phyloP scores from a whole-genome alignment of 192 early-diverging fungal species.

The Coemansia sp. region DNA sequence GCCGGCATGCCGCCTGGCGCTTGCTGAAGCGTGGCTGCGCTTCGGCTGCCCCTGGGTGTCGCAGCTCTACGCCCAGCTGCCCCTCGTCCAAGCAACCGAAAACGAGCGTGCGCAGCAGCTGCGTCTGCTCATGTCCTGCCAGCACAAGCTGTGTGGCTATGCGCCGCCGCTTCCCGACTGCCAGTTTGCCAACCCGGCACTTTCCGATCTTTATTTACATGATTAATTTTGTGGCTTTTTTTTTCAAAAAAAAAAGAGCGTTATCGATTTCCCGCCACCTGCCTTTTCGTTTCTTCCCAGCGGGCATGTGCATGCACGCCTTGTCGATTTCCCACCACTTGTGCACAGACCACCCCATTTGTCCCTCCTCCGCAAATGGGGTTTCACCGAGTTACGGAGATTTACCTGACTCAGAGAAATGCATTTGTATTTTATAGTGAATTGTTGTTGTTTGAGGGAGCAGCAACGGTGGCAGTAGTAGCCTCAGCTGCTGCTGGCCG shows the following conservation, averaged over 20 bases:
- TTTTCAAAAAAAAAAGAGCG: too few relatives aligned
- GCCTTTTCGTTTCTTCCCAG: not conserved
- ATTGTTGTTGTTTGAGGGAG: not conserved
- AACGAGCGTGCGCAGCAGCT: conserved; percentile 11
- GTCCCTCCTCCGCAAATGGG: not conserved
- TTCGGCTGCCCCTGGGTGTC: conserved; percentile 15
- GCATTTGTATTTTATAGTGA: conserved; percentile 1
- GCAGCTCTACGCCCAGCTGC: conserved; percentile 12
- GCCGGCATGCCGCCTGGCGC: conserved; percentile 12
- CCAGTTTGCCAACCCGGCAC: not conserved
- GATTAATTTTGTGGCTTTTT: too few relatives aligned
- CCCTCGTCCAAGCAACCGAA: conserved; percentile 7
- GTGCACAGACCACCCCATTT: too few relatives aligned
- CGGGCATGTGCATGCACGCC: conserved; percentile 1
- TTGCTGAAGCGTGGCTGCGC: conserved; percentile 25
- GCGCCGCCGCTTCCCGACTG: not conserved
- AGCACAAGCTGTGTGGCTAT: conserved; percentile 10
- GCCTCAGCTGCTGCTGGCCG: not conserved
- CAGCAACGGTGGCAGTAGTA: not conserved
- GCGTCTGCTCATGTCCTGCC: conserved; percentile 3
- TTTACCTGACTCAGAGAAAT: not conserved
- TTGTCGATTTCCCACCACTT: too few relatives aligned
- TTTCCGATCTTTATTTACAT: not conserved
- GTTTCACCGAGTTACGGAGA: too few relatives aligned
- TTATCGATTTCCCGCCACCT: not conserved